phyloP scores from a whole-genome alignment of 1,284 basidiomycete species.

The Tylopilus sp. region DNA sequence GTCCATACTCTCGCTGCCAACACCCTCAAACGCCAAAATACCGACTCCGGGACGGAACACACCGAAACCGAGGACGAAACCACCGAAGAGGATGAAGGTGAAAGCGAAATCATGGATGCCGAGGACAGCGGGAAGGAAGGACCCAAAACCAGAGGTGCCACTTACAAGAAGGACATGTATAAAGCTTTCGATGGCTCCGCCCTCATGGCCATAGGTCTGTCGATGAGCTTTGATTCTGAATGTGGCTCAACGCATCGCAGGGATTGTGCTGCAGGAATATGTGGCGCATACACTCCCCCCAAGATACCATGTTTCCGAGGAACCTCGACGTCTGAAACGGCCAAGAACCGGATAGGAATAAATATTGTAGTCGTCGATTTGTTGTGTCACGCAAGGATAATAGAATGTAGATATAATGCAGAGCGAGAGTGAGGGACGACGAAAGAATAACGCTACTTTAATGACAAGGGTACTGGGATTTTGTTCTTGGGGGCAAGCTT shows the following conservation, averaged over 20 bases:
- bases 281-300: constrained; percentile 36
- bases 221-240: neutral
- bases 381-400: neutral
- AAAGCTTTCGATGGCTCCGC: constrained; percentile 68
- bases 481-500: constrained; percentile 31
- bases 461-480: constrained; percentile 16
- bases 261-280: constrained; percentile 66
- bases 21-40: constrained; percentile 4
- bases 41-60: constrained; percentile 17
- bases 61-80: constrained; percentile 22
- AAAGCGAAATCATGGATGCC: constrained; percentile 9
- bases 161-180: constrained; percentile 59
- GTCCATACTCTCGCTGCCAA: constrained; percentile 25
- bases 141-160: constrained; percentile 11
- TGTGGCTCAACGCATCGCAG: constrained; percentile 34
- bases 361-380: neutral
- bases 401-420: constrained; percentile 7
- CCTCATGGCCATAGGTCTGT: constrained; percentile 63
- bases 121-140: constrained; percentile 13
- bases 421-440: constrained; percentile 1
- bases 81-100: constrained; percentile 26
- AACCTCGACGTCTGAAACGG: constrained; percentile 8
- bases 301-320: neutral
- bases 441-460: constrained; percentile 9
- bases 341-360: constrained; percentile 5